These are phyloP conservation scores for Talaromyces sp. DNA, from an alignment of 2,329 filamentous ascomycete species.

Conservation along the genomic window DNA sequence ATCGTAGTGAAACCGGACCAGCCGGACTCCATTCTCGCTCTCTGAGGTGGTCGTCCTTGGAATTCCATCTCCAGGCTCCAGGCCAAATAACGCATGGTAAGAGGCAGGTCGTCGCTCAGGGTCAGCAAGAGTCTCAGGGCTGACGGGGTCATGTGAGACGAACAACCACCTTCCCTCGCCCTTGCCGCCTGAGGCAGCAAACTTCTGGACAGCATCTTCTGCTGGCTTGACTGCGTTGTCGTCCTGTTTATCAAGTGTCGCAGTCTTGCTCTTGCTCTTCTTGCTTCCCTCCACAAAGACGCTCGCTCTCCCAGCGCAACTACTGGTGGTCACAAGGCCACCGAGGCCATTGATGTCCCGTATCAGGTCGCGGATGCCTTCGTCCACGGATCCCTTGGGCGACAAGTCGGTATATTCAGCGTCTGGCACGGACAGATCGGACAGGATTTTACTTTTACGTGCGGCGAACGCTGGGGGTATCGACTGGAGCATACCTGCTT, in stretches of 20 bases:
- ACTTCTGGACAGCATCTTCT: slow-evolving; percentile 19
- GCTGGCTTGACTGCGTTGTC: slow-evolving; percentile 4
- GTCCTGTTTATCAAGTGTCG: background rate
- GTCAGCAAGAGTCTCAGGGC: slow-evolving; percentile 15
- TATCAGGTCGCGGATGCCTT: slow-evolving; percentile 71
- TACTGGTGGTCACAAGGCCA: slow-evolving; percentile 86
- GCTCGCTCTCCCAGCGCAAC: slow-evolving; percentile 81
- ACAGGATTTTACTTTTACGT: slow-evolving; percentile 70
- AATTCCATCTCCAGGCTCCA: slow-evolving; percentile 31
- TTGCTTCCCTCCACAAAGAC: slow-evolving; percentile 80
- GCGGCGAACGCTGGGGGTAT: slow-evolving; percentile 42
- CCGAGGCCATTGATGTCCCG: slow-evolving; percentile 68
- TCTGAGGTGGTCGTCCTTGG: slow-evolving; percentile 30
- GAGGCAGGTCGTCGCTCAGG: slow-evolving; percentile 18
- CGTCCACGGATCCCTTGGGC: slow-evolving; percentile 83
- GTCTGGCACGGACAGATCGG: slow-evolving; percentile 63
- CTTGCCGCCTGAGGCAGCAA: slow-evolving; percentile 72
- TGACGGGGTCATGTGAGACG: slow-evolving; percentile 74
- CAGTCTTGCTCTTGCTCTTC: slow-evolving; percentile 16
- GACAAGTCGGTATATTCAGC: slow-evolving; percentile 75
- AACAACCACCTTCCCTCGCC: slow-evolving; percentile 82
- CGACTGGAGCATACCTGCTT: background rate
- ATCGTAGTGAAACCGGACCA: slow-evolving; percentile 86
- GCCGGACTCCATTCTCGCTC: slow-evolving; percentile 40
- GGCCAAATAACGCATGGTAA: slow-evolving; percentile 39